A percentile compares a stretch with the other conserved stretches of the same genome.
Evolutionary conservation across 257 asterid genomes (phyloP).

Genomic region (Haberlea rhodopensis): DNA sequence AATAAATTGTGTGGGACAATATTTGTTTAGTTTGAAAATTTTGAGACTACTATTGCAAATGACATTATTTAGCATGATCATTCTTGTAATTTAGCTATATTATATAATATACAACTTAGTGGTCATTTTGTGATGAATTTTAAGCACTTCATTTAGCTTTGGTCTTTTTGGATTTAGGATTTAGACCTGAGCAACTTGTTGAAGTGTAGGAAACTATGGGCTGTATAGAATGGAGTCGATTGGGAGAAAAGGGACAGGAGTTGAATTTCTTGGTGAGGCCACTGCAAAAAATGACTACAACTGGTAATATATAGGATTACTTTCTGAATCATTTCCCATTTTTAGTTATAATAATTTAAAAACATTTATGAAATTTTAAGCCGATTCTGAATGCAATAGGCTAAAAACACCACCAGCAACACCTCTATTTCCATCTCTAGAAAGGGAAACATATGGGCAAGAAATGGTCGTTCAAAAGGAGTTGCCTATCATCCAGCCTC

Average conservation of each 20-base stretch:
- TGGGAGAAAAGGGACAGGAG: conserved; percentile 40
- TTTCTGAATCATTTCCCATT: too few relatives aligned
- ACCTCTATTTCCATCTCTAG: conserved; percentile 82
- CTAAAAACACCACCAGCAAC: conserved; percentile 87
- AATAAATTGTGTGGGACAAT: too few relatives aligned
- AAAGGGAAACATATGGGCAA: conserved; percentile 61
- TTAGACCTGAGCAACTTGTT: conserved; percentile 1
- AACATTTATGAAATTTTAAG: neutral
- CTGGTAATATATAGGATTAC: conserved; percentile 40
- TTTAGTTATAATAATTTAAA: neutral
- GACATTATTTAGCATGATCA: too few relatives aligned
- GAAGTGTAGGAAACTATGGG: conserved; percentile 48
- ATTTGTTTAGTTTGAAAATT: too few relatives aligned
- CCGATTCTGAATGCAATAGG: conserved; percentile 28
- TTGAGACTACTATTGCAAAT: too few relatives aligned
- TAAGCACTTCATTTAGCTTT: neutral
- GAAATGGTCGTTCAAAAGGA: conserved; percentile 51
- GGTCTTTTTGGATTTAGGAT: neutral
- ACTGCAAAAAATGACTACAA: conserved; percentile 66
- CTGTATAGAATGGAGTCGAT: conserved; percentile 48
- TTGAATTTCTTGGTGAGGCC: conserved; percentile 37
- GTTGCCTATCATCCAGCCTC: conserved; percentile 60
- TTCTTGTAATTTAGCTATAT: too few relatives aligned
- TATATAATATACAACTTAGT: too few relatives aligned
- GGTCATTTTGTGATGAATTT: too few relatives aligned